These are phyloP conservation scores for Kockiozyma suomiensis DNA, from an alignment of 805 yeast species.

Conservation along the genomic window DNA sequence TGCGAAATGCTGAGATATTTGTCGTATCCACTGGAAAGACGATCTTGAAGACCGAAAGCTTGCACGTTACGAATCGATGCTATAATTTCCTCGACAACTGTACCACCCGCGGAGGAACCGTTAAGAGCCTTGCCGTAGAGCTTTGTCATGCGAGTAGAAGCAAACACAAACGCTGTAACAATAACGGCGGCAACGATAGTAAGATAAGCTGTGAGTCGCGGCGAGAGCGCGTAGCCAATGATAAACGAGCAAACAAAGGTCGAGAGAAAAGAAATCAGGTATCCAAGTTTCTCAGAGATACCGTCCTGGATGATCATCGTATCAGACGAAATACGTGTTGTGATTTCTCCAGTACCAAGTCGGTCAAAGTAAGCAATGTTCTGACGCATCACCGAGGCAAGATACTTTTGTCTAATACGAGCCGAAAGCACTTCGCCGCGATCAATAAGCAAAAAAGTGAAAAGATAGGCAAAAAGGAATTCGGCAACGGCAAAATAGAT, in stretches of 20 bases:
- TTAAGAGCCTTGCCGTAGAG: slow-evolving; percentile 27
- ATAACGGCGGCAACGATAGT: slow-evolving; percentile 37
- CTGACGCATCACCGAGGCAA: slow-evolving; percentile 45
- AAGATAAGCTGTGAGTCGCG: slow-evolving; percentile 42
- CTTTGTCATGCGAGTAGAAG: slow-evolving; percentile 34
- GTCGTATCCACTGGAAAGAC: slow-evolving; percentile 43
- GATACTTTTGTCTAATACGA: slow-evolving; percentile 44
- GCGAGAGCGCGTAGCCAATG: slow-evolving; percentile 44
- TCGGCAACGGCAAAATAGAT: slow-evolving; percentile 47
- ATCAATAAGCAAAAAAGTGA: slow-evolving; percentile 44
- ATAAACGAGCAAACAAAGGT: slow-evolving; percentile 46
- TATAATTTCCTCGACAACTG: slow-evolving; percentile 48
- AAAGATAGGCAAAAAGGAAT: slow-evolving; percentile 36
- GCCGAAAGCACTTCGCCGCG: slow-evolving; percentile 49
- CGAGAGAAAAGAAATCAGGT: slow-evolving; percentile 45
- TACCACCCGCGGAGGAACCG: slow-evolving; percentile 35
- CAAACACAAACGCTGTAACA: slow-evolving; percentile 41
- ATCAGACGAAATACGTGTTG: slow-evolving; percentile 49
- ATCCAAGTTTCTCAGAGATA: slow-evolving; percentile 48
- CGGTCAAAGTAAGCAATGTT: slow-evolving; percentile 49
- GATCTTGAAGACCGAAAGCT: slow-evolving; percentile 48
- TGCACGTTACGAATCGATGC: slow-evolving; percentile 47
- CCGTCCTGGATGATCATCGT: slow-evolving; percentile 49
- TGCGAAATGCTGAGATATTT: slow-evolving; percentile 37
- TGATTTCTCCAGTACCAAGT: slow-evolving; percentile 50